Conservation (phyloP, 345 rosid genomes). For the Cardiospermum halicacabum region DNA sequence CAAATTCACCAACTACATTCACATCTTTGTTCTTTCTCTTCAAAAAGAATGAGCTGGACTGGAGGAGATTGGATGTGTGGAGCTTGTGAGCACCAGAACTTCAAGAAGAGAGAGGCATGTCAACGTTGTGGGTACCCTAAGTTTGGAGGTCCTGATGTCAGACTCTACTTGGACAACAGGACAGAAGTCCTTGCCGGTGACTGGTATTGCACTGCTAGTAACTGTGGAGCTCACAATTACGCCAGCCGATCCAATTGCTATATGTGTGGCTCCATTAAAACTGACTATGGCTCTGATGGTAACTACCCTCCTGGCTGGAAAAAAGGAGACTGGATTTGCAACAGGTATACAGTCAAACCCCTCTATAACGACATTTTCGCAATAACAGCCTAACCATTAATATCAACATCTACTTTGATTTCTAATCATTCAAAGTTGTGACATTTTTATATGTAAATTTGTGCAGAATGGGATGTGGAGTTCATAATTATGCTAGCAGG, state of each 20-base stretch:
- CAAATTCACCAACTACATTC: conserved; percentile 26
- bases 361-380: no score
- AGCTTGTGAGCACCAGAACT: conserved; percentile 71
- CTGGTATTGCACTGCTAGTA: conserved; percentile 84
- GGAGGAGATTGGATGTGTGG: conserved; percentile 91
- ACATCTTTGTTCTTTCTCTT: background rate
- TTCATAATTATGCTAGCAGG: conserved; percentile 92
- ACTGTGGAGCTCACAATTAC: conserved; percentile 88
- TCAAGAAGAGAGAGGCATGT: conserved; percentile 70
- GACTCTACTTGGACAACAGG: conserved; percentile 45
- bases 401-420: background rate
- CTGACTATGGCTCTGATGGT: conserved; percentile 33
- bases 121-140: conserved; percentile 72
- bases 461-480: conserved; percentile 60
- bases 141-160: conserved; percentile 67
- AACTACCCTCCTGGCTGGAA: conserved; percentile 79
- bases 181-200: conserved; percentile 78
- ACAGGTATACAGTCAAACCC: conserved; percentile 45
- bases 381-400: no score
- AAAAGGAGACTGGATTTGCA: conserved; percentile 94
- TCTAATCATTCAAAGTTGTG: background rate
- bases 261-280: conserved; percentile 59
- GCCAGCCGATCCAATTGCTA: conserved; percentile 80
- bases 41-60: conserved; percentile 55
- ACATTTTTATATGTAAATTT: background rate